These are phyloP conservation scores for Eutrema salsugineum DNA, from an alignment of 441 rosid species.

Conservation along the genomic window DNA sequence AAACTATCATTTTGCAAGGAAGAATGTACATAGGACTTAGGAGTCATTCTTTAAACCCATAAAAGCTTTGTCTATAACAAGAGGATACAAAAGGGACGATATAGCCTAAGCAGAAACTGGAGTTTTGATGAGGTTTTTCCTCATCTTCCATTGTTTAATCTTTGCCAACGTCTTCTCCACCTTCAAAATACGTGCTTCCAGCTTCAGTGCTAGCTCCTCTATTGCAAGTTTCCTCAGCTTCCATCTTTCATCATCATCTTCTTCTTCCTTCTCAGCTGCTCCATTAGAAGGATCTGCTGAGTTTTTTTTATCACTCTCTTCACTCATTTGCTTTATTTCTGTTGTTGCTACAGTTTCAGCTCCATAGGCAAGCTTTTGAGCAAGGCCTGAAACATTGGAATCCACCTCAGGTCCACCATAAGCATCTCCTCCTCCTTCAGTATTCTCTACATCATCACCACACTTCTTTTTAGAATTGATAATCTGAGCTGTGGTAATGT, in stretches of 20 bases:
- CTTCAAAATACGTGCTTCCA: conserved; percentile 18
- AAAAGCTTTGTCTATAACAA: too few species aligned
- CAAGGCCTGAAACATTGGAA: background rate
- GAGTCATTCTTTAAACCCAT: background rate
- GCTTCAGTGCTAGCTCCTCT: background rate
- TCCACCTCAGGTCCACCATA: background rate
- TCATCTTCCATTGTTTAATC: conserved; percentile 15
- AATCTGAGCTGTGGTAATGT: background rate
- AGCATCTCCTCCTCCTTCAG: background rate
- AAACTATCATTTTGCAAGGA: background rate
- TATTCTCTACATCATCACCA: background rate
- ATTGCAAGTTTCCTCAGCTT: background rate
- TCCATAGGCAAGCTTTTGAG: background rate
- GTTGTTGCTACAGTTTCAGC: background rate
- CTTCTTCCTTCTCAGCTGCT: background rate
- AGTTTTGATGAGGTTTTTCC: background rate
- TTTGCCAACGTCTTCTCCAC: conserved; percentile 14
- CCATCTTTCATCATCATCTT: background rate
- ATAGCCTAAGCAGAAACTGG: background rate
- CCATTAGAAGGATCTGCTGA: background rate
- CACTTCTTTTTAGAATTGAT: background rate
- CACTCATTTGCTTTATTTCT: background rate
- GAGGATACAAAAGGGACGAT: background rate
- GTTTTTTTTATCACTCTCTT: background rate
- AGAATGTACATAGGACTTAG: background rate